Percentiles rank a stretch among this genome's conserved stretches.
Evolutionary conservation across 2,329 filamentous ascomycete species (phyloP).

Genomic region (Onygenales sp.): DNA sequence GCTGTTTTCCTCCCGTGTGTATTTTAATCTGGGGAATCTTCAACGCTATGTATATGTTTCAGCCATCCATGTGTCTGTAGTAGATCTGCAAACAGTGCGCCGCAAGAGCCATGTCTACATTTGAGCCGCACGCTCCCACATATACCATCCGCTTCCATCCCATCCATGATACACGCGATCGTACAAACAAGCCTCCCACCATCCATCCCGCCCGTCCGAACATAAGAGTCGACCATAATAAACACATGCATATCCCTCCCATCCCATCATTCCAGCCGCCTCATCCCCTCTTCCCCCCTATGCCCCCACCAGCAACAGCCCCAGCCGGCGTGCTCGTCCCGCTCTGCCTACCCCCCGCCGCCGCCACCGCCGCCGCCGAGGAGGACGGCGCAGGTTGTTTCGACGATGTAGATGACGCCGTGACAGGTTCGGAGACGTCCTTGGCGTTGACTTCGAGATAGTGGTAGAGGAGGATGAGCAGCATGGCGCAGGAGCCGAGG

Average conservation of each 20-base stretch:
- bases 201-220: no score
- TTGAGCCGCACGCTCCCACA: no score
- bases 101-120: no score
- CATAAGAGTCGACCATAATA: not conserved
- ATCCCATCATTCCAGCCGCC: not conserved
- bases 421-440: constrained; percentile 31
- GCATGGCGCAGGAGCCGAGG: constrained; percentile 79
- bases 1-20: no score
- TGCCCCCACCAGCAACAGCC: not conserved
- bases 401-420: not conserved
- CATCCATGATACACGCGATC: no score
- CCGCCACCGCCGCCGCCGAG: not conserved
- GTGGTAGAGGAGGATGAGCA: constrained; percentile 90
- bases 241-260: not conserved
- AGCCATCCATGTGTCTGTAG: no score
- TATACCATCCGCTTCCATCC: no score
- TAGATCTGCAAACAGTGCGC: no score
- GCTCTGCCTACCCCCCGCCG: not conserved
- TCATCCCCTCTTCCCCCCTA: not conserved
- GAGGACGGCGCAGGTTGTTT: not conserved
- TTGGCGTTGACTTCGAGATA: constrained; percentile 91
- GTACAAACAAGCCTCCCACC: no score
- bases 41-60: no score
- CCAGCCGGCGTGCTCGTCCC: not conserved
- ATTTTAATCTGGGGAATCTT: no score